Base-by-base conservation (phyloP, 371 early-diverging fungal species). In the Mucor mucedo region DNA sequence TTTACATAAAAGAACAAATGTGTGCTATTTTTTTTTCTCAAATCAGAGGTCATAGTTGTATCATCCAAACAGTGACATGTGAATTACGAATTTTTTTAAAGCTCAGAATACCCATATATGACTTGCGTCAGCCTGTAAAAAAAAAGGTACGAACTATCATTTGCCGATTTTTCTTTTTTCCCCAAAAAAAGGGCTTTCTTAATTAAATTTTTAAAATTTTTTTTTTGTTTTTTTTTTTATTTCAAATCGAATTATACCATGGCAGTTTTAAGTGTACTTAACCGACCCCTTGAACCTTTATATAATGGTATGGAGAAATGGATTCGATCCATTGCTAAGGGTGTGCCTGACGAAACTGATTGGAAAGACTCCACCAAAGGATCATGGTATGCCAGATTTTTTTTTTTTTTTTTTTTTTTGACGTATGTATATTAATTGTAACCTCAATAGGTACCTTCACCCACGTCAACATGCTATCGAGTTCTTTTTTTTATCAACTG, bases 401-500 rank as follows among this genome's bases (percentile, higher is more conserved):
- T 21, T 21, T 21, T 21, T 21, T 21, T 21, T 21, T 21, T 21
- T 21, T 21, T 21, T 28, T 7, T 10, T 10, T 13, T 16, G 50
- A 10, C 27, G 13, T 10, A 40, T 49, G 16, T 28, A 29, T 11
- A 49, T 35, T 4, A 39, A 39, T 27, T 35, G 40, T 21, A 33
- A 35, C 42, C 30, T 39, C 58, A 49, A 28, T 33, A 86, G 87
- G 87, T 87, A 84, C 49, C 76, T 87, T 29, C 77, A 79, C 11
- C 88, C 88, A 39, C 73, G 77, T 33, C 87, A 83, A 52, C 88
- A 88, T 63, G 84, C 69, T 1, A 72, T 80, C 40, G 88, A 88
- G 50, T 75, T 88, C 21, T 38, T 86, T 2, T 67, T 79, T n/a
- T 69, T 83, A 48, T 84, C 86, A n/a, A 64, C 62, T 1, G 64